Conservation (phyloP, 2,329 filamentous ascomycete genomes). For the Aspergillus thermomutatus region DNA sequence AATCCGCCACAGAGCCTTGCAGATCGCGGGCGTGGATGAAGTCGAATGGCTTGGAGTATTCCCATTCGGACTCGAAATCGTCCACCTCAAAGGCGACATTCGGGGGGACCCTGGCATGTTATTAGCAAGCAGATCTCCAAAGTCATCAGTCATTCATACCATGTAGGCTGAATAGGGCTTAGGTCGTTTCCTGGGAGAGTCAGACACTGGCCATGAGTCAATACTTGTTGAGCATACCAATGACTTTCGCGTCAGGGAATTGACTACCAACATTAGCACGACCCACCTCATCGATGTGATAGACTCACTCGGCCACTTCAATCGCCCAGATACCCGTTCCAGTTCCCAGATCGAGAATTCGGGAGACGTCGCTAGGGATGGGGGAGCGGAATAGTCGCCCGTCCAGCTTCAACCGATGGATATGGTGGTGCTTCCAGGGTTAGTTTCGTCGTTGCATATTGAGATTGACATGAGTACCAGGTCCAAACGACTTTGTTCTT, state of each 20-base stretch:
- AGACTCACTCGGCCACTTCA: slow-evolving; percentile 15
- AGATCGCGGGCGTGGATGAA: slow-evolving; percentile 27
- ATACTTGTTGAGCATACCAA: no score
- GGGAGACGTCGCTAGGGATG: slow-evolving; percentile 17
- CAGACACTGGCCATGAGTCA: neutral
- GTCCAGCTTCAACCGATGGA: neutral
- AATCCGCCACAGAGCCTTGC: slow-evolving; percentile 23
- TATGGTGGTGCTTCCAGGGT: neutral
- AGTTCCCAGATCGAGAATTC: slow-evolving; percentile 24
- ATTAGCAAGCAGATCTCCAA: neutral
- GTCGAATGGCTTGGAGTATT: slow-evolving; percentile 22
- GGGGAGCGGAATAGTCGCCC: neutral
- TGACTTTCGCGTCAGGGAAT: slow-evolving; percentile 22
- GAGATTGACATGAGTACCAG: slow-evolving; percentile 2
- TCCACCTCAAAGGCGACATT: slow-evolving; percentile 29
- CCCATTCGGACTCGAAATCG: slow-evolving; percentile 26
- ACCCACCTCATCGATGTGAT: neutral
- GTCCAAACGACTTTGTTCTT: slow-evolving; percentile 12
- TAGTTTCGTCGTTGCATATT: neutral
- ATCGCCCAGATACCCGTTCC: slow-evolving; percentile 27
- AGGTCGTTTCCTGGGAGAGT: slow-evolving; percentile 22
- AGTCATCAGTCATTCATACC: slow-evolving; percentile 9
- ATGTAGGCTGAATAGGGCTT: slow-evolving; percentile 25
- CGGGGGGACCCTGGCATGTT: slow-evolving; percentile 21
- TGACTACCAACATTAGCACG: slow-evolving; percentile 8